Evolutionary conservation across 805 yeast species (phyloP), one percentile per base, ranked within the genome.

Genomic region (Wickerhamomyces strasburgensis): DNA sequence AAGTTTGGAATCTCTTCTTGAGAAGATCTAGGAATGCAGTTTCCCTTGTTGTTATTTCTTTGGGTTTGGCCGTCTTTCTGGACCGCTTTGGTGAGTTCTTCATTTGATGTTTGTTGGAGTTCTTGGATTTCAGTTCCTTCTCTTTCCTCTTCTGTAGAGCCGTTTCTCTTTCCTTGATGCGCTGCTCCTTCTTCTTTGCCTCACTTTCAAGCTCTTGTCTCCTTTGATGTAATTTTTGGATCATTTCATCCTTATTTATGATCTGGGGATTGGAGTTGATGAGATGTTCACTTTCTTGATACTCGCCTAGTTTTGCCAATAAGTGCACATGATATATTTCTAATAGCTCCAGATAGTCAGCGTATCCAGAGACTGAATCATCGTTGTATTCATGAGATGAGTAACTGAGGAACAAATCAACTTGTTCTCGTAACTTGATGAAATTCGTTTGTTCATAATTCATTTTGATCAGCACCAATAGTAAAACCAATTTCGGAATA

Each of bases 291-390:
- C 44, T 39, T 34, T 52, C 57, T 17, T 47, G 49, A 28, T 34
- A 32, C 6, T 37, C 44, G 3, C 45, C 51, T 6, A 50, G 30
- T 31, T 39, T 48, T 3, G 51, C 38, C 31, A 54, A 26, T 2
- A 54, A 15, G 15, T 46, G 49, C 3, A 43, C 39, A 29, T 50
- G 47, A 30, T 54, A 54, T 6, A 52, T 36, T 30, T 53, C 56
- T 9, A 50, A 14, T 3, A 54, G 32, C 15, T 54, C 54, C 9
- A 35, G 14, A 21, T 32, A 52, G n/a, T 37, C 44, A 0, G 23
- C 33, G 15, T 28, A 40, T 19, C 35, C 36, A 6, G 33, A 19
- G 14, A 6, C 21, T 7, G 19, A 16, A 4, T 37, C 39, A 3
- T 14, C 28, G 6, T 37, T 39, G 10, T 26, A 21, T 28, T 39